phyloP scores from a whole-genome alignment of 2,329 filamentous ascomycete genomes.

The Clathrospora elynae region DNA sequence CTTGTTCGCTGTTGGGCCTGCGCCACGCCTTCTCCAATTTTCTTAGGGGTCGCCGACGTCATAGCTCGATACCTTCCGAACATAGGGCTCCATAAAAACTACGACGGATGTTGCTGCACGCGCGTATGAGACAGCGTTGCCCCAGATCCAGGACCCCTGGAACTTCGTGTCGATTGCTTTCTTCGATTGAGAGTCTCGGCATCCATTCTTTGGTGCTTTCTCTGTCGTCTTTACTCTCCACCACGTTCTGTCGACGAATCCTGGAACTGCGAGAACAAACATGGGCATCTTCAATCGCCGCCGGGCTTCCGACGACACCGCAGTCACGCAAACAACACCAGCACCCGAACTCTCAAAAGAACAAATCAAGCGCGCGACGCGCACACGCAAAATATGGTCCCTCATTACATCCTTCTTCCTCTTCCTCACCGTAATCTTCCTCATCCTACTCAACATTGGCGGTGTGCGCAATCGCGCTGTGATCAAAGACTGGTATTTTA shows the following conservation, averaged over 20 bases:
- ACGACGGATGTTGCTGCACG: conserved; percentile 25
- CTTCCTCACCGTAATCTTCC: conserved; percentile 74
- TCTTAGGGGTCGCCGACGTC: conserved; percentile 27
- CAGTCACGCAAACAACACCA: conserved; percentile 12
- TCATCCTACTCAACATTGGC: conserved; percentile 80
- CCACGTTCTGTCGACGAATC: background rate
- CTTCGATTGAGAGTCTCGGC: background rate
- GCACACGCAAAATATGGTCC: conserved; percentile 64
- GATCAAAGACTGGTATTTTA: conserved; percentile 77
- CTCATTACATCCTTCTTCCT: conserved; percentile 71
- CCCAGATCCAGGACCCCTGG: conserved; percentile 5
- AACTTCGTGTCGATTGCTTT: conserved; percentile 7
- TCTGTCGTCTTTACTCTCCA: conserved; percentile 3
- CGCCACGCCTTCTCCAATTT: conserved; percentile 12
- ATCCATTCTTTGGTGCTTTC: background rate
- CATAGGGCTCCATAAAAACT: conserved; percentile 28
- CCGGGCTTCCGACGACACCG: conserved; percentile 23
- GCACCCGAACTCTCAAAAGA: conserved; percentile 42
- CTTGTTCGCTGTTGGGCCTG: conserved; percentile 12
- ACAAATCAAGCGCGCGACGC: conserved; percentile 49
- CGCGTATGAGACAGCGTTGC: conserved; percentile 26
- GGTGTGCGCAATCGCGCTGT: conserved; percentile 68
- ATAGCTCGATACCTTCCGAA: conserved; percentile 22
- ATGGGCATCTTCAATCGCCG: conserved; percentile 37
- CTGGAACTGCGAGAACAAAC: background rate